Base-by-base conservation (phyloP, 768 basidiomycete genomes). In the Termitomyces heimii region DNA sequence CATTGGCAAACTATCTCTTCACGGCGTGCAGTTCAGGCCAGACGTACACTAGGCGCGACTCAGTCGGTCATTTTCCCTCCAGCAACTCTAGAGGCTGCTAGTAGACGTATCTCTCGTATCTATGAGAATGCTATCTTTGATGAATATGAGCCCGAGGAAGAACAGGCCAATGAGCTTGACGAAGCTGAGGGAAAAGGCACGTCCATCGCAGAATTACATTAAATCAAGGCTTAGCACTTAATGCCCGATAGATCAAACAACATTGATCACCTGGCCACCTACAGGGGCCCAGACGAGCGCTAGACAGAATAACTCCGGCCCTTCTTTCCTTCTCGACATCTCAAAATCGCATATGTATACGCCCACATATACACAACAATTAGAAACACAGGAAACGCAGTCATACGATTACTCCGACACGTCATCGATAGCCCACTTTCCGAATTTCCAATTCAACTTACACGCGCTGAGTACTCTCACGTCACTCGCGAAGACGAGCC, bases 121-220 rank as follows among this genome's bases (percentile, higher is more conserved):
- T 92, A 92, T 63, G 75, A 84, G 64, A 88, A 88, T 54, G 76
- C 84, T 29, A 86, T 89, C n/a, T n/a, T n/a, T n/a, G 72, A 78
- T 44, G 78, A 82, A 16, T 59, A 65, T 16, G 53, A n/a, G n/a
- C n/a, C n/a, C n/a, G 50, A 52, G 26, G 37, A 52, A 37, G 26
- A 28, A 12, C 37, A 20, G 26, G n/a, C 13, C 1, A n/a, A 28
- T n/a, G 35, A 51, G 37, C 5, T n/a, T 7, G 50, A 20, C 12
- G n/a, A n/a, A n/a, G n/a, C n/a, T n/a, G 26, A n/a, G 13, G n/a
- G n/a, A 28, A 5, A 2, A 44, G 39, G 56, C 42, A n/a, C n/a
- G n/a, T n/a, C 24, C 20, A 55, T 48, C 55, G 24, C 8, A 8
- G 3, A 46, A 40, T 40, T 4, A 16, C 24, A 16, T 28, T 44